A percentile compares a stretch with the other conserved stretches of the same genome.
phyloP scores from a whole-genome alignment of 805 yeast genomes.

The Myxozyma neotropica region DNA sequence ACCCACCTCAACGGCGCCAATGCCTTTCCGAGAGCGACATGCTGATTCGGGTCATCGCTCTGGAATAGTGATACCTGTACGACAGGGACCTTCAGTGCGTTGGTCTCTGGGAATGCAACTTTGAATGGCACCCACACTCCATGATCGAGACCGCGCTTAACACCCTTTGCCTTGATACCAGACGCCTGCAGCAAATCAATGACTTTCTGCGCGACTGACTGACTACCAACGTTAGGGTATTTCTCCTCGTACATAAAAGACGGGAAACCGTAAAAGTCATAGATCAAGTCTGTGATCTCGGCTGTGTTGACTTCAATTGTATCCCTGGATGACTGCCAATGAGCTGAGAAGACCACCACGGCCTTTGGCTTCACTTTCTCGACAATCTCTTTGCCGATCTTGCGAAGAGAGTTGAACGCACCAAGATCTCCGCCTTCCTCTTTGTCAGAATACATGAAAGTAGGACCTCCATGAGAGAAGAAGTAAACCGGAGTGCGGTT shows the following conservation, averaged over 20 bases:
- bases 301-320: slow-evolving; percentile 32
- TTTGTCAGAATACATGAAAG: slow-evolving; percentile 62
- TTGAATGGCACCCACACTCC: slow-evolving; percentile 70
- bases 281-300: slow-evolving; percentile 61
- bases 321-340: slow-evolving; percentile 58
- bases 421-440: slow-evolving; percentile 53
- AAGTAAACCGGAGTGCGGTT: slow-evolving; percentile 59
- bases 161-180: slow-evolving; percentile 52
- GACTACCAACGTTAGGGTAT: slow-evolving; percentile 56
- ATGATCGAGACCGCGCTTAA: slow-evolving; percentile 71
- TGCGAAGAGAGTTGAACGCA: slow-evolving; percentile 57
- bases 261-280: slow-evolving; percentile 79
- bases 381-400: slow-evolving; percentile 57
- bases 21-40: slow-evolving; percentile 57
- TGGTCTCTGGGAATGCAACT: slow-evolving; percentile 32
- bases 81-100: slow-evolving; percentile 45
- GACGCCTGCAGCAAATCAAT: slow-evolving; percentile 45
- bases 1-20: slow-evolving; percentile 45
- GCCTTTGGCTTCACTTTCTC: slow-evolving; percentile 61
- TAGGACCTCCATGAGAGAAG: slow-evolving; percentile 84
- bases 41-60: slow-evolving; percentile 47
- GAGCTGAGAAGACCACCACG: slow-evolving; percentile 70
- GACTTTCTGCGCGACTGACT: slow-evolving; percentile 50
- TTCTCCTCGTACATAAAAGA: slow-evolving; percentile 60
- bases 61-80: slow-evolving; percentile 48